A percentile compares a stretch with the other conserved stretches of the same genome.
These are phyloP conservation scores for Zea mays DNA, from an alignment of 176 grass and related monocot genomes.

Conservation along the genomic window Zm-B73-REFERENCE-NAM-5.0 NC_050100.1:28205501-28206000, in stretches of 20 bases:
- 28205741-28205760: conserved; percentile 66
- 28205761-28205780: conserved; percentile 31
- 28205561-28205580: conserved; percentile 70
- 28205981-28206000: conserved; percentile 32
- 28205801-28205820: no score
- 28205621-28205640: conserved; percentile 55
- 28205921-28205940: no score
- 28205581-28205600: conserved; percentile 47
- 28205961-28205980: conserved; percentile 43
- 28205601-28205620: conserved; percentile 26
- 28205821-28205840: no score
- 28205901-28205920: no score
- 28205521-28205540: conserved; percentile 80
- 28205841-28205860: no score
- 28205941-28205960: no score
- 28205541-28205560: conserved; percentile 60
- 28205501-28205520: conserved; percentile 73
- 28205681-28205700: conserved; percentile 54
- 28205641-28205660: conserved; percentile 51
- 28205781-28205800: neutral
- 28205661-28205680: conserved; percentile 58
- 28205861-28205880: no score
- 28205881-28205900: no score
- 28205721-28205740: conserved; percentile 51
- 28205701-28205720: conserved; percentile 57